Conservation (phyloP, 1,139 yeast genomes). For the Yamadazyma blattariae region DNA sequence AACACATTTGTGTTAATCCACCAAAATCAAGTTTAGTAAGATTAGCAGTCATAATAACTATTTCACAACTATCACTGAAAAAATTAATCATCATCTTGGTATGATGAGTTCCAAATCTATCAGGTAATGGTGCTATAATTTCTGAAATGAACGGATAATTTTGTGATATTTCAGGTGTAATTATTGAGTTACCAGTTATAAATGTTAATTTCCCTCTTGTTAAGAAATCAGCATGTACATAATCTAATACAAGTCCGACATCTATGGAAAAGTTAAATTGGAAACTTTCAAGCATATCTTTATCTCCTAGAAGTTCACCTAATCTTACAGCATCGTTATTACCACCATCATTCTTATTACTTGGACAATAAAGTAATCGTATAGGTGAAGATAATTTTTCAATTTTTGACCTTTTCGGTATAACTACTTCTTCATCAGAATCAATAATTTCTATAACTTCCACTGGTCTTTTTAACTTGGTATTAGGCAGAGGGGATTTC, state of each 20-base stretch:
- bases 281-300: slow-evolving; percentile 33
- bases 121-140: slow-evolving; percentile 31
- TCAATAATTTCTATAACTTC: not conserved
- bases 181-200: slow-evolving; percentile 26
- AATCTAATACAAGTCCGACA: slow-evolving; percentile 32
- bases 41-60: slow-evolving; percentile 62
- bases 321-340: slow-evolving; percentile 27
- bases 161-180: not conserved
- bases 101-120: slow-evolving; percentile 54
- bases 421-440: not conserved
- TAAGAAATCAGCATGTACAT: slow-evolving; percentile 27
- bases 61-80: slow-evolving; percentile 40
- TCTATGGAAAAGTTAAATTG: slow-evolving; percentile 53
- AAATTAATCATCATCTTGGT: slow-evolving; percentile 64
- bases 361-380: slow-evolving; percentile 25
- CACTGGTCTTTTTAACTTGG: not conserved
- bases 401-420: not conserved
- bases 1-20: slow-evolving; percentile 61
- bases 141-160: slow-evolving; percentile 14
- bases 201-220: slow-evolving; percentile 24
- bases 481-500: not conserved
- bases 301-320: slow-evolving; percentile 27
- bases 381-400: slow-evolving; percentile 18
- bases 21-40: slow-evolving; percentile 52
- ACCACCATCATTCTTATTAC: slow-evolving; percentile 14